Base-by-base conservation (phyloP, 169 alveolate genomes). In the Eimeria necatrix region DNA sequence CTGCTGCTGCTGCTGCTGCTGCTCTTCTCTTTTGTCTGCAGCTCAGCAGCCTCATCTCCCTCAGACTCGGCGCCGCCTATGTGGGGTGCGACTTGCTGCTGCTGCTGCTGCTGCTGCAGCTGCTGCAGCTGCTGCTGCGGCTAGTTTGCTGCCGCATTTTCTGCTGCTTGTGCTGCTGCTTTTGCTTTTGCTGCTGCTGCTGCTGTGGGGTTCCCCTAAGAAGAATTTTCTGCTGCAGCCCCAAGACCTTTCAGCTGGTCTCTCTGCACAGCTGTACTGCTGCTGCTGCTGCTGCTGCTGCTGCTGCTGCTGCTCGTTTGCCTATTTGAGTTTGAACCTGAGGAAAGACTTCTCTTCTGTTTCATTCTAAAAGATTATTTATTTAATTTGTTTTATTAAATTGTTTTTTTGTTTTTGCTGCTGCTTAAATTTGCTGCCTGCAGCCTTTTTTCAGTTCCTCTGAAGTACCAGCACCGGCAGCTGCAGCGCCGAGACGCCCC, bases 231-330 rank as follows among this genome's bases (percentile, higher is more conserved):
- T 56, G 64, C 64, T 56, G 64, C 14, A 14, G 64, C 20, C 64
- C 64, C 14, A 9, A 56, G 8, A 14, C 64, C n/a, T n/a, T 8
- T 56, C 64, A 56, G 20, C 14, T 56, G 64, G 64, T 56, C 64
- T 56, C 64, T 56, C 64, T 56, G 64, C 14, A 8, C 64, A 8
- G 8, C 64, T 56, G 64, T 56, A 9, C 16, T 26, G 20, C 87
- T 76, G 59, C 61, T 7, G 68, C 61, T 76, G 87, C 87, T 76
- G 78, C 78, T 49, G 87, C 6, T 5, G 87, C 64, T 76, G 4
- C 61, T 49, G 87, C 26, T 49, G 59, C 8, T 4, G 18, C 22
- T 41, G 64, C 61, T 48, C 16, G 18, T 41, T 22, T 32, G 3
- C 20, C 68, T 49, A 4, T n/a, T 32, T 32, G 87, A 22, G 26